These are phyloP conservation scores for Odonthalia washingtoniensis DNA, from an alignment of 31 red algal genomes.

Conservation along the genomic window DNA sequence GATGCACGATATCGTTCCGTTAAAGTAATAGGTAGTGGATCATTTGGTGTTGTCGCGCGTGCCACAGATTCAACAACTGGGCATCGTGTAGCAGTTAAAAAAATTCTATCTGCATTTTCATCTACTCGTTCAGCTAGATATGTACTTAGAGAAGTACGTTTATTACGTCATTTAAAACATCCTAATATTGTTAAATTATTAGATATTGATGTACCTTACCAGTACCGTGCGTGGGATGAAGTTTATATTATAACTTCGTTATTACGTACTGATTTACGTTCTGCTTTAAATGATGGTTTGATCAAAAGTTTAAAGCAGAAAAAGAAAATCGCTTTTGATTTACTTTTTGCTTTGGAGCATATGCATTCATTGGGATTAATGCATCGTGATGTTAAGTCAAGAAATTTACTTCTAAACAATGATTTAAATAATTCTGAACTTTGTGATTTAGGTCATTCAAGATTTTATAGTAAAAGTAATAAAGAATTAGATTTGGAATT, in stretches of 20 bases:
- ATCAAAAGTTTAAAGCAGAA: constrained; percentile 20
- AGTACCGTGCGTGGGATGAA: constrained; percentile 71
- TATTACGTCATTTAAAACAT: constrained; percentile 88
- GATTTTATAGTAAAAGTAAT: constrained; percentile 74
- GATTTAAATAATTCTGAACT: constrained; percentile 56
- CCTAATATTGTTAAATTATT: constrained; percentile 81
- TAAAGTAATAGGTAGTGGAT: constrained; percentile 72
- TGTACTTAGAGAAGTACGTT: constrained; percentile 86
- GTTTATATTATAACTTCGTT: constrained; percentile 92
- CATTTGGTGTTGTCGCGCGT: constrained; percentile 83
- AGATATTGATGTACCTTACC: constrained; percentile 78
- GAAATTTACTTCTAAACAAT: constrained; percentile 76
- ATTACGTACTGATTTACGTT: constrained; percentile 82
- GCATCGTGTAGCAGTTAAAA: constrained; percentile 88
- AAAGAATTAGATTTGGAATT: constrained; percentile 48
- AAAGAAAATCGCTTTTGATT: constrained; percentile 77
- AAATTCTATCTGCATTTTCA: constrained; percentile 84
- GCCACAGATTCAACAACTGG: constrained; percentile 49
- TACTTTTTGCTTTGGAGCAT: constrained; percentile 84
- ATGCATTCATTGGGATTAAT: constrained; percentile 79
- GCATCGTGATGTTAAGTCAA: constrained; percentile 93
- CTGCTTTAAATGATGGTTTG: constrained; percentile 45
- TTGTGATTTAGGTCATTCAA: constrained; percentile 88
- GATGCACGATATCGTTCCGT: constrained; percentile 71
- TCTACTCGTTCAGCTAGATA: constrained; percentile 65